A percentile compares a stretch with the other conserved stretches of the same genome.
Conservation (phyloP, 768 basidiomycete species). For the Lentinula boryana region DNA sequence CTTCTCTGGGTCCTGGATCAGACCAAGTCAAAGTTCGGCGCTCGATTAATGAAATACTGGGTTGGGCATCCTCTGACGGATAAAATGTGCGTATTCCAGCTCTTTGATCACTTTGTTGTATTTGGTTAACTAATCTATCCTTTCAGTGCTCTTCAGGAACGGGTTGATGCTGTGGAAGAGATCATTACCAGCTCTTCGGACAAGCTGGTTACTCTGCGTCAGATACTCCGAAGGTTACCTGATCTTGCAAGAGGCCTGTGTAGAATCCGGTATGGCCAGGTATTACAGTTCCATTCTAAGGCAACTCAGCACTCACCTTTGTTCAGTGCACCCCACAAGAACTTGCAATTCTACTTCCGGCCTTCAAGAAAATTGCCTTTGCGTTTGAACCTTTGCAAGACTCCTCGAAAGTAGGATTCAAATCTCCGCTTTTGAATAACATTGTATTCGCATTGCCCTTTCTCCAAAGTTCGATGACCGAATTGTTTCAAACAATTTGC, state of each 20-base stretch:
- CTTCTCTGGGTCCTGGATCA: constrained; percentile 83
- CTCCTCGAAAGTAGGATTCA: constrained; percentile 49
- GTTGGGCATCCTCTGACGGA: constrained; percentile 80
- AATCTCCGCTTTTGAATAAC: constrained; percentile 60
- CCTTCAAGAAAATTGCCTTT: constrained; percentile 64
- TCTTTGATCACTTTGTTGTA: background rate
- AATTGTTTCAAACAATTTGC: constrained; percentile 51
- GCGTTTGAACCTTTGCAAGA: constrained; percentile 48
- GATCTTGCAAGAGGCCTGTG: constrained; percentile 85
- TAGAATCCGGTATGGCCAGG: constrained; percentile 88
- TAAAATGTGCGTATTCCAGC: constrained; percentile 38
- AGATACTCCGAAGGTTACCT: constrained; percentile 68
- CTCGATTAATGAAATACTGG: constrained; percentile 79
- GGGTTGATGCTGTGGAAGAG: constrained; percentile 83
- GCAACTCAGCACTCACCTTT: background rate
- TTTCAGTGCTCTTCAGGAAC: constrained; percentile 61
- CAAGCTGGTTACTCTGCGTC: constrained; percentile 59
- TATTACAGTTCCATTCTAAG: constrained; percentile 21
- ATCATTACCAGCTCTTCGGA: constrained; percentile 59
- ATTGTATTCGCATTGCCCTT: constrained; percentile 66
- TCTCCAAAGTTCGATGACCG: constrained; percentile 46
- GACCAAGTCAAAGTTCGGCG: constrained; percentile 86
- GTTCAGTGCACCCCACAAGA: constrained; percentile 78
- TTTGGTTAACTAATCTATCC: background rate
- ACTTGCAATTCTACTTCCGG: constrained; percentile 65